Evolutionary conservation across 106 monocot species (phyloP).

Genomic region (Allium sativum): DNA sequence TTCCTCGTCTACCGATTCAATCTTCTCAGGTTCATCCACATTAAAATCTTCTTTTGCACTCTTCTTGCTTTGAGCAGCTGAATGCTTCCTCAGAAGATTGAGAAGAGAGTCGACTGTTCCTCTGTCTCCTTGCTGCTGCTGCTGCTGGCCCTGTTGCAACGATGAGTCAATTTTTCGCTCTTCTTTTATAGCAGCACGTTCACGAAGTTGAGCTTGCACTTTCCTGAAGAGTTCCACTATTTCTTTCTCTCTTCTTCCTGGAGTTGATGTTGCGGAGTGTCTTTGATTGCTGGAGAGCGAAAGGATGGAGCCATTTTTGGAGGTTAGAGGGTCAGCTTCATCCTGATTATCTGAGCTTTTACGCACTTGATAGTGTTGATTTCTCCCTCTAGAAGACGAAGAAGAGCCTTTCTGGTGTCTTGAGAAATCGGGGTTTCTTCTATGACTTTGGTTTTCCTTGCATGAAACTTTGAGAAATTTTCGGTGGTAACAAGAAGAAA

Average conservation of each 20-base stretch:
- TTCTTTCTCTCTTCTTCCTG: conserved; percentile 71
- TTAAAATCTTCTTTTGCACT: conserved; percentile 14
- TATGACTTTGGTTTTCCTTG: conserved; percentile 11
- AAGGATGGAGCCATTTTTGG: conserved; percentile 65
- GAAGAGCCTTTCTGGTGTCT: conserved; percentile 55
- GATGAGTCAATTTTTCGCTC: conserved; percentile 62
- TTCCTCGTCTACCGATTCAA: conserved; percentile 33
- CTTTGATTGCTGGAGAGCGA: conserved; percentile 41
- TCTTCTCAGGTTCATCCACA: conserved; percentile 26
- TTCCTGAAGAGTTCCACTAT: conserved; percentile 82
- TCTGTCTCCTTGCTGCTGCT: conserved; percentile 33
- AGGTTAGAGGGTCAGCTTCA: conserved; percentile 27
- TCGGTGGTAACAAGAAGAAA: conserved; percentile 4
- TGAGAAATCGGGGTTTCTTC: conserved; percentile 68
- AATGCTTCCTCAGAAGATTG: conserved; percentile 72
- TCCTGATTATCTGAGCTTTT: conserved; percentile 39
- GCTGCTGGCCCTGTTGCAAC: conserved; percentile 21
- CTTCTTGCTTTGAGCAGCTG: conserved; percentile 45
- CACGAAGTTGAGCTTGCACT: conserved; percentile 68
- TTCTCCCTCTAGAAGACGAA: conserved; percentile 24
- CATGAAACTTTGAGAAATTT: not conserved
- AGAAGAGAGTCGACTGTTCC: conserved; percentile 81
- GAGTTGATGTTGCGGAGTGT: conserved; percentile 55
- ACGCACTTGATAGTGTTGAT: conserved; percentile 34
- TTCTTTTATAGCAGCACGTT: conserved; percentile 49